Percentiles rank a stretch among this genome's conserved stretches.
Conservation (phyloP, 495 filamentous ascomycete species). For the Penicillium desertorum region DNA sequence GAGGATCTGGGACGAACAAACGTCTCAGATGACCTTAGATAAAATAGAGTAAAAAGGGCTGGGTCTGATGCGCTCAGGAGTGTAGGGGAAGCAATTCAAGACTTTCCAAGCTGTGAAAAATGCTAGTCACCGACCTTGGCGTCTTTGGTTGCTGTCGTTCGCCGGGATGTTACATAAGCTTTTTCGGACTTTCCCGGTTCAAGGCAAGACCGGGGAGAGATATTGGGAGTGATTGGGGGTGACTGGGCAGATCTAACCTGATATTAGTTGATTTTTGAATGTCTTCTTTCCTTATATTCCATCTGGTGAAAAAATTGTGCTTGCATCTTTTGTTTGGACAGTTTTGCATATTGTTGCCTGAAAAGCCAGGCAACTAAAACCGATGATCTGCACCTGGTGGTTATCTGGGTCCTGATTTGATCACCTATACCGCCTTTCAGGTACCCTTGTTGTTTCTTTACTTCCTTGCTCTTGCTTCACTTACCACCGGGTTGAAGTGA, state of each 20-base stretch:
- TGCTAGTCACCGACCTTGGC: slow-evolving; percentile 37
- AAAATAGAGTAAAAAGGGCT: slow-evolving; percentile 19
- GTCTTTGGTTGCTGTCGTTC: slow-evolving; percentile 34
- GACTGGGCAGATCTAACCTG: not conserved
- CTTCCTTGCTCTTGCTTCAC: slow-evolving; percentile 7
- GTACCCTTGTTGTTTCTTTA: slow-evolving; percentile 1
- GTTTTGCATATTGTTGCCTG: not conserved
- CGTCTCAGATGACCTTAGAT: slow-evolving; percentile 20
- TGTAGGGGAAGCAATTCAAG: slow-evolving; percentile 29
- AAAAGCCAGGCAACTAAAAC: not conserved
- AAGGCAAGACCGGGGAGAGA: slow-evolving; percentile 4
- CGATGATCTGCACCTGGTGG: slow-evolving; percentile 18
- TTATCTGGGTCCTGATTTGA: slow-evolving; percentile 22
- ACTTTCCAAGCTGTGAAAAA: slow-evolving; percentile 32
- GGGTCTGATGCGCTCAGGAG: slow-evolving; percentile 27
- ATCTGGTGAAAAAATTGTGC: not conserved
- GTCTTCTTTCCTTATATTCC: not conserved
- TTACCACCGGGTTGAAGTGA: not conserved
- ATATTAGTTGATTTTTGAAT: not conserved
- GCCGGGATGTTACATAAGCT: slow-evolving; percentile 33
- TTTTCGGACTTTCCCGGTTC: slow-evolving; percentile 26
- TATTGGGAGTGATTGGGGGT: not conserved
- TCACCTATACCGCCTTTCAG: slow-evolving; percentile 23
- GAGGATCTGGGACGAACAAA: slow-evolving; percentile 31
- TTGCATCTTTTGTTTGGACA: not conserved